Conservation (phyloP, 192 early-diverging fungal genomes). For the Irineochytrium annulatum region DNA sequence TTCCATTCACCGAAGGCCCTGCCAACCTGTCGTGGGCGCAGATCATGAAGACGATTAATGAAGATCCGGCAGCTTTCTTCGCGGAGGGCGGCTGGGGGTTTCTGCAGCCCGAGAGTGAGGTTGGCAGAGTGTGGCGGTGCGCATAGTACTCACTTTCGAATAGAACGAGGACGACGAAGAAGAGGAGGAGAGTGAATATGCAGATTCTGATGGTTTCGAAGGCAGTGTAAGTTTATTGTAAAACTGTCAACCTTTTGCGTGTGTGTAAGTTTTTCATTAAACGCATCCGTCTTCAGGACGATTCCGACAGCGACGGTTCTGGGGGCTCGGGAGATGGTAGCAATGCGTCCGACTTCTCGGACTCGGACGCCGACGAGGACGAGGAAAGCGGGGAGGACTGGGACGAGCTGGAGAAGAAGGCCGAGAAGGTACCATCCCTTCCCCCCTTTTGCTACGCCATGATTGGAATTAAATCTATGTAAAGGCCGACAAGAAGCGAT, state of each 20-base stretch:
- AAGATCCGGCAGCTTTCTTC: constrained; percentile 90
- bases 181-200: constrained; percentile 38
- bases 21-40: constrained; percentile 91
- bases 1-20: constrained; percentile 89
- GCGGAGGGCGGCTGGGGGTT: constrained; percentile 90
- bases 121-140: neutral
- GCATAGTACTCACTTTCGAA: neutral
- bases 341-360: too few relatives aligned
- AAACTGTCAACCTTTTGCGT: neutral
- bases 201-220: constrained; percentile 24
- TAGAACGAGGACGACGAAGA: constrained; percentile 40
- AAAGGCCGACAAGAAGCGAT: too few relatives aligned
- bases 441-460: too few relatives aligned
- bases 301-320: constrained; percentile 28
- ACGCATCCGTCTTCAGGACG: constrained; percentile 24
- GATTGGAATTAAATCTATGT: too few relatives aligned
- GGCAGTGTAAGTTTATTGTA: constrained; percentile 5
- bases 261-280: constrained; percentile 2
- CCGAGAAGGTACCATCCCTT: constrained; percentile 46
- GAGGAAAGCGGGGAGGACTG: constrained; percentile 49
- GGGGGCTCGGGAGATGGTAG: constrained; percentile 25
- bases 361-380: constrained; percentile 27
- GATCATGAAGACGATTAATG: constrained; percentile 98
- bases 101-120: constrained; percentile 60
- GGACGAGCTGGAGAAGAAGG: constrained; percentile 54